Evolutionary conservation across 169 alveolate species (phyloP), one percentile per base, ranked within the genome.

Genomic region (Eimeria praecox): DNA sequence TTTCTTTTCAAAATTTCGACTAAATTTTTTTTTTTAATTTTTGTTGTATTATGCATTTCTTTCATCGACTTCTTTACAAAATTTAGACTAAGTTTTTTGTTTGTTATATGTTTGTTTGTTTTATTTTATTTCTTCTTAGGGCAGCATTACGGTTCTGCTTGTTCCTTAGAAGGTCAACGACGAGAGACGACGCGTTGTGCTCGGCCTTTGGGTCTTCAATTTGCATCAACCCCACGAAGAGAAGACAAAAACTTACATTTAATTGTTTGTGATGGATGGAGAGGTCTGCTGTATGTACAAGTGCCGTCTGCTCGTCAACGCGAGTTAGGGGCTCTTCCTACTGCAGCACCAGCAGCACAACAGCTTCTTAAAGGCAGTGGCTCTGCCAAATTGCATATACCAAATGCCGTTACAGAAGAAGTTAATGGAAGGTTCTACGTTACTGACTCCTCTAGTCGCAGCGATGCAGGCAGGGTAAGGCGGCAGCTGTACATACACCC

Each of bases 381-480:
- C 64, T 40, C 64, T 30, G 66, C 59, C 14, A 12, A 27, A 20
- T 40, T 78, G 59, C 33, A 42, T 33, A 78, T 78, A 14, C 44
- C 89, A 20, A 78, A 78, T 33, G 89, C 89, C 9, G 46, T 78
- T 18, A 78, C 89, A 38, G 89, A 78, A 33, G 18, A 78, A 78
- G 64, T 78, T 18, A 33, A 78, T 35, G 89, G 89, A 27, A 78
- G n/a, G 3, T 78, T 38, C 46, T 78, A 22, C 89, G 89, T 78
- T 33, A 78, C 89, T 42, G 89, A 78, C 64, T 78, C 89, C 9
- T 78, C 89, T 9, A 24, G 33, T 5, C 89, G 64, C 64, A 78
- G 89, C 89, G 89, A 78, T 42, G 89, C 89, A 20, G 64, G 89
- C 30, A 27, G 89, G 89, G 89, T 78, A 24, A 78, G 89, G 5